Conservation (phyloP, 2,329 filamentous ascomycete genomes). For the Nothopassalora personata region DNA sequence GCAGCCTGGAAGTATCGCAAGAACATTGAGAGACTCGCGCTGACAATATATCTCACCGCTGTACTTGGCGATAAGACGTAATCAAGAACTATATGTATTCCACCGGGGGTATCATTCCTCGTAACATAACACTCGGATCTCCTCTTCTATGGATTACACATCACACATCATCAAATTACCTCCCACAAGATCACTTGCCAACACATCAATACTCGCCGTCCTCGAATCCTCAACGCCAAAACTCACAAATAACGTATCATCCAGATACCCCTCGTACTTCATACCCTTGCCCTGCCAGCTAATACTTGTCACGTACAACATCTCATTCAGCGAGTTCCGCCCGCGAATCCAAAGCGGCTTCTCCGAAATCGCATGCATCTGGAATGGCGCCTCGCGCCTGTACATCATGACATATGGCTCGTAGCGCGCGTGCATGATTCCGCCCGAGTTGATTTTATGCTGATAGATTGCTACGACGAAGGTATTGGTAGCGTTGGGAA, state of each 20-base stretch:
- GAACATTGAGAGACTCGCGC: too few species aligned
- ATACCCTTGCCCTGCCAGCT: constrained; percentile 48
- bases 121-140: not conserved
- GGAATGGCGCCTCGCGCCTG: constrained; percentile 45
- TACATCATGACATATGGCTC: constrained; percentile 55
- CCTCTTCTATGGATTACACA: not conserved
- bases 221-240: constrained; percentile 54
- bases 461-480: constrained; percentile 54
- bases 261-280: constrained; percentile 52
- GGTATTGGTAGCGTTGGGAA: constrained; percentile 44
- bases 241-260: constrained; percentile 51
- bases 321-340: constrained; percentile 43
- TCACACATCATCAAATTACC: constrained; percentile 8
- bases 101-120: not conserved
- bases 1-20: too few species aligned
- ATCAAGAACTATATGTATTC: not conserved
- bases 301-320: constrained; percentile 55
- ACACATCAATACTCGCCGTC: constrained; percentile 48
- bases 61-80: too few species aligned
- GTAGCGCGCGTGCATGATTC: constrained; percentile 46
- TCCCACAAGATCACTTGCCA: constrained; percentile 46
- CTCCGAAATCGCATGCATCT: constrained; percentile 45
- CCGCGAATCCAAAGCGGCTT: constrained; percentile 55
- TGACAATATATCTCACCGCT: too few species aligned
- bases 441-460: constrained; percentile 47